Evolutionary conservation across 225 moss, liverwort and hornwort species (phyloP).

Genomic region (Physcomitrellopsis africana): DNA sequence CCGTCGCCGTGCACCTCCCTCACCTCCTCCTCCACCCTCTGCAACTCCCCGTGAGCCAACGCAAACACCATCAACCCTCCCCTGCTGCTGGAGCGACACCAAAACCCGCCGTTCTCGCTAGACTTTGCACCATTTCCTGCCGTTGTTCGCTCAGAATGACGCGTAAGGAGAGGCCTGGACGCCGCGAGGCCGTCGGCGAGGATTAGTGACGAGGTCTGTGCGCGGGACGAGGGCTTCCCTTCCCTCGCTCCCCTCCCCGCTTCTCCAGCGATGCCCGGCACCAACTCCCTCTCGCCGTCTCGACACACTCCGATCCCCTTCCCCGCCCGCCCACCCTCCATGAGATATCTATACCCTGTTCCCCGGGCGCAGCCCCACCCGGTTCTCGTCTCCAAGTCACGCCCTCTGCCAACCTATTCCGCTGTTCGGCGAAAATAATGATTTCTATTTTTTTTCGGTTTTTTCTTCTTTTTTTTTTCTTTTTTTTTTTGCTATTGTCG

Average conservation of each 20-base stretch:
- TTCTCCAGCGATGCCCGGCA: not conserved
- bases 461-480: too few relatives aligned
- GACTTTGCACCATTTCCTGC: slow-evolving; percentile 21
- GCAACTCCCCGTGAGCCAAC: not conserved
- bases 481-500: too few relatives aligned
- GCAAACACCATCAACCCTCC: not conserved
- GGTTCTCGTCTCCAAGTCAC: too few relatives aligned
- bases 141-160: not conserved
- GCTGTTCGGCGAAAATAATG: too few relatives aligned
- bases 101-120: slow-evolving; percentile 3
- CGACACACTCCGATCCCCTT: too few relatives aligned
- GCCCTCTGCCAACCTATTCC: too few relatives aligned
- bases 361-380: too few relatives aligned
- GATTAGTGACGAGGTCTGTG: slow-evolving; percentile 16
- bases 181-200: slow-evolving; percentile 35
- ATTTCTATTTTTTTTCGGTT: too few relatives aligned
- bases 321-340: too few relatives aligned
- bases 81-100: not conserved
- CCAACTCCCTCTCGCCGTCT: too few relatives aligned
- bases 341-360: too few relatives aligned
- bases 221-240: not conserved
- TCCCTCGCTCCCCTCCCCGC: not conserved
- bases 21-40: not conserved
- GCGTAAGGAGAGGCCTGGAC: not conserved
- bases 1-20: not conserved